Conservation (phyloP, 1,284 basidiomycete genomes). For the Marasmius fiardii region DNA sequence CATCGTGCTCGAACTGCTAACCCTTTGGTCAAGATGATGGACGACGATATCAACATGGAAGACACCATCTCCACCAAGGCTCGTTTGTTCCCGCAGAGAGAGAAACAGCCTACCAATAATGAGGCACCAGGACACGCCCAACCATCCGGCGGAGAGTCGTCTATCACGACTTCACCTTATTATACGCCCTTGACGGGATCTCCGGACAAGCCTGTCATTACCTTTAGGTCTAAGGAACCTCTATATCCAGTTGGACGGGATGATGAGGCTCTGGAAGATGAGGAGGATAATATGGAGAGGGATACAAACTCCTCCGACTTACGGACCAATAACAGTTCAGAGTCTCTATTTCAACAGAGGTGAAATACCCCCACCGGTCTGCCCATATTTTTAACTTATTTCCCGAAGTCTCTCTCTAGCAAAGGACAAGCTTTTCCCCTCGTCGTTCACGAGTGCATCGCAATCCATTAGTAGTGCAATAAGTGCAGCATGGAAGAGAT, state of each 20-base stretch:
- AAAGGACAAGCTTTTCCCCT: conserved; percentile 44
- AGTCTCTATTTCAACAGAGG: conserved; percentile 18
- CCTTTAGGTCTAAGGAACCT: conserved; percentile 42
- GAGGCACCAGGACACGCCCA: conserved; percentile 6
- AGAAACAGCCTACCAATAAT: conserved; percentile 25
- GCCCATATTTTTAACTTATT: conserved; percentile 4
- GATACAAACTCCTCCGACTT: conserved; percentile 5
- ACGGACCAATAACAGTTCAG: conserved; percentile 6
- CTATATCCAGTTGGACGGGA: conserved; percentile 43
- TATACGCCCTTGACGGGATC: background rate
- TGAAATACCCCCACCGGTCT: conserved; percentile 4
- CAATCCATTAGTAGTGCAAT: conserved; percentile 10
- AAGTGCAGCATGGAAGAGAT: conserved; percentile 26
- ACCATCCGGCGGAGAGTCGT: background rate
- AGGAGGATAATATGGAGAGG: conserved; percentile 36
- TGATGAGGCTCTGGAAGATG: conserved; percentile 43
- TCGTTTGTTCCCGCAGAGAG: conserved; percentile 36
- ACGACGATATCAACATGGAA: conserved; percentile 32
- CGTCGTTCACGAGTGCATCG: conserved; percentile 20
- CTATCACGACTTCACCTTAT: too few relatives aligned
- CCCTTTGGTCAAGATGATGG: conserved; percentile 49
- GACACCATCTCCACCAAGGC: conserved; percentile 46
- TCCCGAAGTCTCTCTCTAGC: conserved; percentile 33
- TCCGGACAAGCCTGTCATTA: conserved; percentile 6
- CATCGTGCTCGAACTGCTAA: conserved; percentile 47